Percentiles rank a stretch among this genome's conserved stretches.
phyloP scores from a whole-genome alignment of 169 alveolate species.

The Eimeria brunetti region DNA sequence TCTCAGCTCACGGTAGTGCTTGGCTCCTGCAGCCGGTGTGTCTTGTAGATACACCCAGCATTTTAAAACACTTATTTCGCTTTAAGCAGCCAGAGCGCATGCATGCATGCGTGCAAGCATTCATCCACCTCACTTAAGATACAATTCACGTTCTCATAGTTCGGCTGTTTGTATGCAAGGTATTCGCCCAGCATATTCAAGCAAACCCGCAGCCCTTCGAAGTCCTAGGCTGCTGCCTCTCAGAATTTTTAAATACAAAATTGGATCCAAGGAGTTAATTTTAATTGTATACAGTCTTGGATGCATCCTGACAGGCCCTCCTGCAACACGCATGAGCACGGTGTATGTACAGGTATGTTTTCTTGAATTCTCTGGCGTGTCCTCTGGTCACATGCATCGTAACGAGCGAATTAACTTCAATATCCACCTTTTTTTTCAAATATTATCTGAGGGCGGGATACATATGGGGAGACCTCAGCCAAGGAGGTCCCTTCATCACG shows the following conservation, averaged over 20 bases:
- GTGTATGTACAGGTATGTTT: not conserved
- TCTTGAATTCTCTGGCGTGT: not conserved
- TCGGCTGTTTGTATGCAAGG: too few species aligned
- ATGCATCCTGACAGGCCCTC: constrained; percentile 8
- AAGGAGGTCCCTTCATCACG: not conserved
- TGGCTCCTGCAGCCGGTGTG: not conserved
- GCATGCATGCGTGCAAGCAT: not conserved
- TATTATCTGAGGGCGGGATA: not conserved
- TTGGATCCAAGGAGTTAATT: not conserved
- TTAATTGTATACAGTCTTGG: not conserved
- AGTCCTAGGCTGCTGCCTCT: not conserved
- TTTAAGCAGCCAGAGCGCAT: not conserved
- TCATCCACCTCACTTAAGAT: too few species aligned
- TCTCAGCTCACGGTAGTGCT: not conserved
- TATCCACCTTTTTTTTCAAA: not conserved
- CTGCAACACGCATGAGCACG: not conserved
- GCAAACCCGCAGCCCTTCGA: not conserved
- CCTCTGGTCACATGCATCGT: not conserved
- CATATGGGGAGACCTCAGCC: not conserved
- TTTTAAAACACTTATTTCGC: not conserved
- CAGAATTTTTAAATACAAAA: not conserved
- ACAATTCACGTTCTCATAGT: not conserved
- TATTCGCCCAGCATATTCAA: not conserved
- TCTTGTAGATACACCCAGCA: too few species aligned
- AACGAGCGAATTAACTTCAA: not conserved